Conservation (phyloP, 441 rosid genomes). For the Gossypium schwendimanii region DNA sequence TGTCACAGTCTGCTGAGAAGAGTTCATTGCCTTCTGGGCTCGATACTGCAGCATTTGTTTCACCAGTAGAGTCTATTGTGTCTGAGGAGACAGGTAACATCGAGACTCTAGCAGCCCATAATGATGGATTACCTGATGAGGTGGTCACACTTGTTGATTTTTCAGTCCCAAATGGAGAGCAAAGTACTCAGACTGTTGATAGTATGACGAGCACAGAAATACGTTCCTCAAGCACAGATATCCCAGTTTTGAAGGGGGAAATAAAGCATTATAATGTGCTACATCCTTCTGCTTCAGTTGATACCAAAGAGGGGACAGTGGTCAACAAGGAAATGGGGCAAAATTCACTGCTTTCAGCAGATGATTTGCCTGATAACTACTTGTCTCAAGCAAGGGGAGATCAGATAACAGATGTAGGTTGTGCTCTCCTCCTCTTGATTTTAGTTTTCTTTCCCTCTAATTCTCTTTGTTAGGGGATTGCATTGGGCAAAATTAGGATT, state of each 20-base stretch:
- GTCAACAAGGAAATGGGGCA: constrained; percentile 26
- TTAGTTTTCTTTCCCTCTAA: constrained; percentile 10
- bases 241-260: constrained; percentile 32
- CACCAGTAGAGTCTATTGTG: constrained; percentile 21
- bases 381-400: constrained; percentile 46
- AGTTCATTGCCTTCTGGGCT: constrained; percentile 27
- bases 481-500: constrained; percentile 16
- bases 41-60: constrained; percentile 32
- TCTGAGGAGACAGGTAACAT: constrained; percentile 28
- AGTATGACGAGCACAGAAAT: constrained; percentile 18
- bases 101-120: constrained; percentile 18
- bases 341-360: constrained; percentile 31
- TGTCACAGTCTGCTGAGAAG: constrained; percentile 26
- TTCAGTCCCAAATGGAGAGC: constrained; percentile 30
- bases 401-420: constrained; percentile 87
- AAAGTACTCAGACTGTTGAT: constrained; percentile 21
- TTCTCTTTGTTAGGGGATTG: constrained; percentile 14
- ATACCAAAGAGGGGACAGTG: constrained; percentile 20
- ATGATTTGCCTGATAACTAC: constrained; percentile 40
- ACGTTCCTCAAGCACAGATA: constrained; percentile 21
- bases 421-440: constrained; percentile 51
- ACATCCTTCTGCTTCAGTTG: constrained; percentile 16
- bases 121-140: constrained; percentile 22
- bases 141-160: constrained; percentile 18
- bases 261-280: constrained; percentile 24